Conservation (phyloP, 2,329 filamentous ascomycete genomes). For the Xenoacremonium recifei region DNA sequence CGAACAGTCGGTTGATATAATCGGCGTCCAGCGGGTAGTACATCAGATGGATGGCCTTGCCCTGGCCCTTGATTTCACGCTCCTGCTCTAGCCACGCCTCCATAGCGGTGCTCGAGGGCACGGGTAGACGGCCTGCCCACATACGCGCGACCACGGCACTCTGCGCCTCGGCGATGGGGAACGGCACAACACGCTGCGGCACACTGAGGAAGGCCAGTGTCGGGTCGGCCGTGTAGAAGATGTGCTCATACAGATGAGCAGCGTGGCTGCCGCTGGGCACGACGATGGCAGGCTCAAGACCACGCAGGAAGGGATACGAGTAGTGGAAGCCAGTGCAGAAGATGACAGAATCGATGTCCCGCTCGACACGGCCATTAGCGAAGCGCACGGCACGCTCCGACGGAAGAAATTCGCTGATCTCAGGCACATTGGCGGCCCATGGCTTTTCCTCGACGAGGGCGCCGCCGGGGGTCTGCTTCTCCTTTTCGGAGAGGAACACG, state of each 20-base stretch:
- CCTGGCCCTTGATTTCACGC: slow-evolving; percentile 48
- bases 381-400: slow-evolving; percentile 58
- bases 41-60: slow-evolving; percentile 40
- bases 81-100: slow-evolving; percentile 55
- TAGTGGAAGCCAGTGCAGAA: slow-evolving; percentile 90
- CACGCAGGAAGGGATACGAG: slow-evolving; percentile 67
- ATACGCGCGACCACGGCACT: slow-evolving; percentile 64
- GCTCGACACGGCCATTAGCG: slow-evolving; percentile 59
- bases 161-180: slow-evolving; percentile 69
- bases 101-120: slow-evolving; percentile 60
- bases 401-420: slow-evolving; percentile 46
- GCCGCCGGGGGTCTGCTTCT: slow-evolving; percentile 21
- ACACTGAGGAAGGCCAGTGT: slow-evolving; percentile 66
- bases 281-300: slow-evolving; percentile 47
- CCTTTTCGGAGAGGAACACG: slow-evolving; percentile 55
- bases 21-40: slow-evolving; percentile 53
- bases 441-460: slow-evolving; percentile 23
- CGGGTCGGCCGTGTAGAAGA: slow-evolving; percentile 64
- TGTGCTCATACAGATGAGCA: slow-evolving; percentile 68
- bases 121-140: slow-evolving; percentile 58
- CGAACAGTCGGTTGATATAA: slow-evolving; percentile 58
- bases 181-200: slow-evolving; percentile 69
- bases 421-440: slow-evolving; percentile 35
- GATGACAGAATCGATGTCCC: slow-evolving; percentile 67
- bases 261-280: slow-evolving; percentile 61